Percentiles rank a stretch among this genome's conserved stretches.
Evolutionary conservation across 2,329 filamentous ascomycete species (phyloP).

Genomic region (Neobulgaria alba): DNA sequence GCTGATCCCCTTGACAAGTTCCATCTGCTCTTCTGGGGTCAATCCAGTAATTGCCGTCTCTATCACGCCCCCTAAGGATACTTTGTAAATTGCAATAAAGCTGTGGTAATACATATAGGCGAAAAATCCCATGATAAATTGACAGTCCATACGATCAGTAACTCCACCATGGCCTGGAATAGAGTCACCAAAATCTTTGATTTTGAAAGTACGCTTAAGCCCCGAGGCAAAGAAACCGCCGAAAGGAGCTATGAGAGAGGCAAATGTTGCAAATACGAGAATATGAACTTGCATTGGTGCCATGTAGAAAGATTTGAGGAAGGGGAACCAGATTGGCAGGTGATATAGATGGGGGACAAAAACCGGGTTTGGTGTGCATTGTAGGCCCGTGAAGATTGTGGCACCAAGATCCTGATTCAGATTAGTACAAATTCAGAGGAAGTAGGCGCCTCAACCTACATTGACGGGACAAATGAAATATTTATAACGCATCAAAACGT

Average conservation of each 20-base stretch:
- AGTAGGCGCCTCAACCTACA: constrained; percentile 35
- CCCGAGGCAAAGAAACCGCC: constrained; percentile 98
- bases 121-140: constrained; percentile 99
- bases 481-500: constrained; percentile 79
- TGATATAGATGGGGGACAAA: constrained; percentile 73
- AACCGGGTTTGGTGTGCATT: constrained; percentile 85
- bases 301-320: constrained; percentile 64
- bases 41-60: constrained; percentile 89
- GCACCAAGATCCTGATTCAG: constrained; percentile 65
- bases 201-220: constrained; percentile 97
- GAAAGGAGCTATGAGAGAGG: constrained; percentile 92
- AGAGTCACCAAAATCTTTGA: constrained; percentile 98
- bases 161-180: constrained; percentile 97
- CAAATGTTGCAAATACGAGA: constrained; percentile 82
- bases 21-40: constrained; percentile 78
- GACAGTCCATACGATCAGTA: constrained; percentile 98
- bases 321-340: constrained; percentile 63
- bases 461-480: constrained; percentile 99
- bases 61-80: constrained; percentile 76
- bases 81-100: constrained; percentile 86
- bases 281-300: constrained; percentile 92
- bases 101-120: constrained; percentile 98
- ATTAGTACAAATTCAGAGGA: constrained; percentile 11
- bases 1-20: constrained; percentile 58
- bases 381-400: constrained; percentile 81